Percentiles rank a stretch among this genome's conserved stretches.
Evolutionary conservation across 148 eudicot species (phyloP).

Genomic region (Limonium bicolor): DNA sequence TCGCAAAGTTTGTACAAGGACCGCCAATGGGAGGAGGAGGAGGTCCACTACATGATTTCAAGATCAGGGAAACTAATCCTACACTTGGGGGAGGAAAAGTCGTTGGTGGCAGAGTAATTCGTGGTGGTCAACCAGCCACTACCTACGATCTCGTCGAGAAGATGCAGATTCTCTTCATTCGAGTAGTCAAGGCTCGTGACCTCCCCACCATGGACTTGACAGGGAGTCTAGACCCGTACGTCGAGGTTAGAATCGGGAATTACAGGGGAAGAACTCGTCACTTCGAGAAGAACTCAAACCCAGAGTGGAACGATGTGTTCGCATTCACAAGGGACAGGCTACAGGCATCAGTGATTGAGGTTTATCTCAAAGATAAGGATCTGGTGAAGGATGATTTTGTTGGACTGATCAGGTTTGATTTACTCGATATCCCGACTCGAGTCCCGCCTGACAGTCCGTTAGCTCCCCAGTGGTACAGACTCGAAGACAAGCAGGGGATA

Average conservation of each 20-base stretch:
- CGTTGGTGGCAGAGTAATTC: slow-evolving; percentile 58
- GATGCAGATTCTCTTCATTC: slow-evolving; percentile 66
- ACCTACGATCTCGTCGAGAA: slow-evolving; percentile 75
- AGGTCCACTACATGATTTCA: slow-evolving; percentile 30
- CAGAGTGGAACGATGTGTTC: slow-evolving; percentile 81
- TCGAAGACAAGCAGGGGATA: slow-evolving; percentile 56
- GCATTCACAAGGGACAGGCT: slow-evolving; percentile 62
- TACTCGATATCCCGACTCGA: slow-evolving; percentile 48
- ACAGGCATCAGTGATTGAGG: slow-evolving; percentile 54
- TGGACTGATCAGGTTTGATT: slow-evolving; percentile 43
- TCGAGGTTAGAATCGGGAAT: slow-evolving; percentile 76
- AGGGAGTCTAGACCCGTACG: slow-evolving; percentile 78
- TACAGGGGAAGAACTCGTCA: slow-evolving; percentile 65
- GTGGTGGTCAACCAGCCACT: slow-evolving; percentile 26
- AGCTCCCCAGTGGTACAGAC: slow-evolving; percentile 81
- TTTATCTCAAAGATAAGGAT: slow-evolving; percentile 64
- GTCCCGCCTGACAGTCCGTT: slow-evolving; percentile 89
- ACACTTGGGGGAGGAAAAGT: slow-evolving; percentile 63
- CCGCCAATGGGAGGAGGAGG: slow-evolving; percentile 20
- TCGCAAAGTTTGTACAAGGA: not conserved
- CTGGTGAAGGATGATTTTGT: slow-evolving; percentile 68
- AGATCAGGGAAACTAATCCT: slow-evolving; percentile 83
- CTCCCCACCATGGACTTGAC: slow-evolving; percentile 65
- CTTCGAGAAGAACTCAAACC: slow-evolving; percentile 38
- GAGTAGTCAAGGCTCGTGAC: slow-evolving; percentile 75